phyloP scores from a whole-genome alignment of 106 monocot species.

The Chionographis japonica region DNA sequence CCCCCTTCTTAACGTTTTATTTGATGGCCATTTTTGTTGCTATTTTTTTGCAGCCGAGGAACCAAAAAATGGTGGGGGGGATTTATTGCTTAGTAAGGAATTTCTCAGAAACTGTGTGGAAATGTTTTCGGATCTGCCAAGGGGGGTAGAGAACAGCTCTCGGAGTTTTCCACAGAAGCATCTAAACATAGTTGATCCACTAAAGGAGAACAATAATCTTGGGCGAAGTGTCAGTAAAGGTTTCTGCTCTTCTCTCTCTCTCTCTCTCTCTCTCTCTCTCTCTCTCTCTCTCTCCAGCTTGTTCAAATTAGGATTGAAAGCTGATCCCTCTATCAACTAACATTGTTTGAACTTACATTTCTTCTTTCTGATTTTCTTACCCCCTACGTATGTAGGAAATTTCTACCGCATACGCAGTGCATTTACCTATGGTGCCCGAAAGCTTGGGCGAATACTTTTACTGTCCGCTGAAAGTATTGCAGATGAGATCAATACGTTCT shows the following conservation, averaged over 20 bases:
- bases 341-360: not conserved
- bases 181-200: constrained; percentile 76
- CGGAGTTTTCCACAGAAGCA: constrained; percentile 47
- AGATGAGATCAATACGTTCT: constrained; percentile 53
- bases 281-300: not conserved
- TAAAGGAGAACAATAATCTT: constrained; percentile 75
- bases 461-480: constrained; percentile 38
- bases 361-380: not conserved
- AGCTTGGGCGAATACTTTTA: constrained; percentile 61
- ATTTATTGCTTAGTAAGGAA: constrained; percentile 54
- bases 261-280: too few relatives aligned
- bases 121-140: constrained; percentile 31
- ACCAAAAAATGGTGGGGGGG: constrained; percentile 42
- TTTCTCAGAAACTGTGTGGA: constrained; percentile 58
- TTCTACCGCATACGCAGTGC: constrained; percentile 84
- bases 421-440: constrained; percentile 74
- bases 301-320: not conserved
- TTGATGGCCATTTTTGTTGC: not conserved
- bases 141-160: constrained; percentile 28
- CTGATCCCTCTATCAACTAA: not conserved
- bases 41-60: constrained; percentile 41
- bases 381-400: constrained; percentile 36
- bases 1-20: not conserved
- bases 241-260: not conserved
- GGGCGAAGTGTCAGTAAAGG: constrained; percentile 80